phyloP scores from a whole-genome alignment of 2,329 filamentous ascomycete species.

The Microdochium bolleyi region DNA sequence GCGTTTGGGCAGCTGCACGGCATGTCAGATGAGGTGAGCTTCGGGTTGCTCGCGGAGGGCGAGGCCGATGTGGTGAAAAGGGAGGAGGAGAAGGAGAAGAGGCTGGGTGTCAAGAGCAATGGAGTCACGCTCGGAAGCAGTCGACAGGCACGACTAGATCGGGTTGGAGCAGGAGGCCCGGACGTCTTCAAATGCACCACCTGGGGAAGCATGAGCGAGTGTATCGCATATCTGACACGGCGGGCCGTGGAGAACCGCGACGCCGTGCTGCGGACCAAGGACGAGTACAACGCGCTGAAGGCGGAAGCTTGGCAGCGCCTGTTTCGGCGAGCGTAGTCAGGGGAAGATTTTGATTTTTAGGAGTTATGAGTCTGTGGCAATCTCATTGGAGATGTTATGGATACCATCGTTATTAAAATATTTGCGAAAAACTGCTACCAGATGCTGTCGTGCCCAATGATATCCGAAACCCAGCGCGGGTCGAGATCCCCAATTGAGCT shows the following conservation, averaged over 20 bases:
- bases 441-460: neutral
- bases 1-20: slow-evolving; percentile 46
- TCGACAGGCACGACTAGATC: too few species aligned
- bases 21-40: slow-evolving; percentile 50
- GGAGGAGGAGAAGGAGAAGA: slow-evolving; percentile 19
- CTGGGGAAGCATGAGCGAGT: slow-evolving; percentile 29
- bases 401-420: too few species aligned
- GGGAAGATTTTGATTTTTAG: too few species aligned
- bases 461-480: neutral
- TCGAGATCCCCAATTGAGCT: neutral
- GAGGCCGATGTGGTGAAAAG: neutral
- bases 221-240: slow-evolving; percentile 26
- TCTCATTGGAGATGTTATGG: too few species aligned
- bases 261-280: slow-evolving; percentile 16
- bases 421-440: too few species aligned
- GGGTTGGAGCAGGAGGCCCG: slow-evolving; percentile 8
- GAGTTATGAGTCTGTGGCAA: too few species aligned
- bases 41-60: slow-evolving; percentile 27
- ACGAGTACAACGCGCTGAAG: slow-evolving; percentile 18
- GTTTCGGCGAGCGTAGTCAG: neutral
- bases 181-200: slow-evolving; percentile 31
- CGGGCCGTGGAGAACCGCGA: slow-evolving; percentile 30
- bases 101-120: neutral
- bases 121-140: too few species aligned
- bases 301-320: slow-evolving; percentile 7